These are phyloP conservation scores for Septoria petroselini DNA, from an alignment of 2,329 filamentous ascomycete species.

Conservation along the genomic window DNA sequence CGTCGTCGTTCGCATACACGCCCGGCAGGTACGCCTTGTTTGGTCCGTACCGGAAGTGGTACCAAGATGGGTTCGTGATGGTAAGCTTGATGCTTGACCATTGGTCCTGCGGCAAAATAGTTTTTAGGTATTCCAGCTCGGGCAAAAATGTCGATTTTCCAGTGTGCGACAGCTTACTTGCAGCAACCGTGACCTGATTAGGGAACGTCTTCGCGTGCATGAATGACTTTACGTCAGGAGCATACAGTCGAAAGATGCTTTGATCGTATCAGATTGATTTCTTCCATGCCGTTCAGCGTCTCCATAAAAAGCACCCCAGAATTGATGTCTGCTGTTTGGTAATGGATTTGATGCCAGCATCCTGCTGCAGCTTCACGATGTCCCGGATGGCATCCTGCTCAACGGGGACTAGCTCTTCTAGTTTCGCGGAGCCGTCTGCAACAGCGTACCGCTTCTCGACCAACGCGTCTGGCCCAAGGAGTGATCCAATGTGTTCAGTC, in stretches of 20 bases:
- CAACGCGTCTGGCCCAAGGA: constrained; percentile 63
- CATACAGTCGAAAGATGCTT: constrained; percentile 57
- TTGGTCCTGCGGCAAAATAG: constrained; percentile 56
- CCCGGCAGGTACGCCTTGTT: constrained; percentile 47
- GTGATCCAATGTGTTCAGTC: constrained; percentile 69
- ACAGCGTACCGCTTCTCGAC: constrained; percentile 57
- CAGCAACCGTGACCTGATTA: constrained; percentile 56
- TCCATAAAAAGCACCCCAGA: constrained; percentile 38
- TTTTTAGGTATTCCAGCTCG: constrained; percentile 60
- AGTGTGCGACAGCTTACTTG: constrained; percentile 56
- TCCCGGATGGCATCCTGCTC: constrained; percentile 37
- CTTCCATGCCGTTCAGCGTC: constrained; percentile 45
- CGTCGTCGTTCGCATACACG: constrained; percentile 47
- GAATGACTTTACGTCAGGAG: constrained; percentile 59
- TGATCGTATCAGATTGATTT: constrained; percentile 48
- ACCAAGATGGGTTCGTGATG: constrained; percentile 42
- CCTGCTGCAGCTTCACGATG: constrained; percentile 36
- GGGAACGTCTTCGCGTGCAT: constrained; percentile 57
- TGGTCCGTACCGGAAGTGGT: constrained; percentile 63
- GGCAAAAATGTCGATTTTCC: constrained; percentile 55
- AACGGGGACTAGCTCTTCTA: constrained; percentile 32
- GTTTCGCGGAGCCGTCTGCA: constrained; percentile 32
- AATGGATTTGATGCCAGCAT: constrained; percentile 35
- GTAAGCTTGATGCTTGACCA: constrained; percentile 59
- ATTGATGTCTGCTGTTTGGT: constrained; percentile 38